phyloP scores from a whole-genome alignment of 2,329 filamentous ascomycete genomes.

The Emergomyces pasteurianus region DNA sequence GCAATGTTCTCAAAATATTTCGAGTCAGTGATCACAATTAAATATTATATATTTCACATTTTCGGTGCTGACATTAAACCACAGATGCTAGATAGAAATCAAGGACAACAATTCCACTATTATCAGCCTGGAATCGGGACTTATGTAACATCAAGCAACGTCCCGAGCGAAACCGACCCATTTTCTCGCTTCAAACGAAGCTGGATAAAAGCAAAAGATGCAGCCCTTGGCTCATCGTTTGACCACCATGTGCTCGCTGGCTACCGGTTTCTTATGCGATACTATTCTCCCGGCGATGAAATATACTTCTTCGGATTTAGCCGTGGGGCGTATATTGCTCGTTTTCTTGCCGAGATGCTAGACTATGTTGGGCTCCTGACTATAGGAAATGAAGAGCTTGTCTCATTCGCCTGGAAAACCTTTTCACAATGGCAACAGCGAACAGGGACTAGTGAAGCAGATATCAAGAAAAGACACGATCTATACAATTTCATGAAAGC shows the following conservation, averaged over 20 bases:
- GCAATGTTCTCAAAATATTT: constrained; percentile 42
- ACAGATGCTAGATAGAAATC: constrained; percentile 30
- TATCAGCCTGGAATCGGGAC: constrained; percentile 31
- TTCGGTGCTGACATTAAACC: neutral
- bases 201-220: constrained; percentile 11
- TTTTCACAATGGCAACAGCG: constrained; percentile 23
- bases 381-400: constrained; percentile 43
- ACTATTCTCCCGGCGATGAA: constrained; percentile 39
- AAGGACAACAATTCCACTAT: constrained; percentile 12
- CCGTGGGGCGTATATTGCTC: constrained; percentile 42
- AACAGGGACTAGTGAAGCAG: constrained; percentile 13
- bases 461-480: constrained; percentile 5
- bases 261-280: constrained; percentile 46
- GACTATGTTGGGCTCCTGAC: constrained; percentile 39
- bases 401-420: constrained; percentile 36
- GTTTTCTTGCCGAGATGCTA: constrained; percentile 42
- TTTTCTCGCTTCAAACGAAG: constrained; percentile 14
- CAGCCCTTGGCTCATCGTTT: constrained; percentile 24
- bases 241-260: constrained; percentile 42
- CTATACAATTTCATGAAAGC: constrained; percentile 26
- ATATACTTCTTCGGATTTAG: constrained; percentile 48
- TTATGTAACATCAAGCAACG: constrained; percentile 28
- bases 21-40: constrained; percentile 5
- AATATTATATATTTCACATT: neutral
- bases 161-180: constrained; percentile 21